These are phyloP conservation scores for Bombardia bombarda DNA, from an alignment of 495 filamentous ascomycete species.

Conservation along the genomic window DNA sequence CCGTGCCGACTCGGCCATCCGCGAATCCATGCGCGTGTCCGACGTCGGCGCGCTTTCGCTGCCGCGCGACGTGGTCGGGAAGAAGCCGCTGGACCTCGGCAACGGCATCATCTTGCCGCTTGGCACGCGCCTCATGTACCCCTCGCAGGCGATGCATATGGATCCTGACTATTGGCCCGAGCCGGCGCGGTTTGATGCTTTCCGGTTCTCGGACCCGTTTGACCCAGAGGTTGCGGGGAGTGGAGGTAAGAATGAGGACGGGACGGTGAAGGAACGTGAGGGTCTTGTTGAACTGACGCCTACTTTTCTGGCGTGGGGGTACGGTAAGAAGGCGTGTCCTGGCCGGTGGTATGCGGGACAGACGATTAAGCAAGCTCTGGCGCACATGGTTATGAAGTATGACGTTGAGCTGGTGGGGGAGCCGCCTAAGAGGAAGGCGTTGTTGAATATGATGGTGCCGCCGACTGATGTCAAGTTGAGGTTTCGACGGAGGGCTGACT, in stretches of 20 bases:
- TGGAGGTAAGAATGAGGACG: background rate
- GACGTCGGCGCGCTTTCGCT: background rate
- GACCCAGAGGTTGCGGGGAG: too few species aligned
- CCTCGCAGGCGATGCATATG: background rate
- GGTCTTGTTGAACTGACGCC: background rate
- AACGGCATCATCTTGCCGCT: background rate
- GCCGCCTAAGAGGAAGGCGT: background rate
- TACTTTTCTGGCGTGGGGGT: background rate
- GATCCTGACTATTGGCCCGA: background rate
- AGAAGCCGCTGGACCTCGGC: background rate
- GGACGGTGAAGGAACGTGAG: background rate
- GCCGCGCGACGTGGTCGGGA: background rate
- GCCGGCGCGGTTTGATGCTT: background rate
- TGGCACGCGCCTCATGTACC: background rate
- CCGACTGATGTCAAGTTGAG: background rate
- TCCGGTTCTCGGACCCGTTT: background rate
- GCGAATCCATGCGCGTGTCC: background rate
- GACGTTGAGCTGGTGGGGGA: background rate
- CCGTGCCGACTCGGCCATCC: background rate
- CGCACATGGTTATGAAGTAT: background rate
- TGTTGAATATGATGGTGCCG: background rate
- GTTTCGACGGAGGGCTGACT: background rate
- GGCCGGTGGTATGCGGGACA: background rate
- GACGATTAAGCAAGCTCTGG: conserved; percentile 1
- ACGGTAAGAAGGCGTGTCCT: background rate